Percentiles rank a stretch among this genome's conserved stretches.
Evolutionary conservation across 2,329 filamentous ascomycete species (phyloP).

Genomic region (Cordyceps pruinosa): DNA sequence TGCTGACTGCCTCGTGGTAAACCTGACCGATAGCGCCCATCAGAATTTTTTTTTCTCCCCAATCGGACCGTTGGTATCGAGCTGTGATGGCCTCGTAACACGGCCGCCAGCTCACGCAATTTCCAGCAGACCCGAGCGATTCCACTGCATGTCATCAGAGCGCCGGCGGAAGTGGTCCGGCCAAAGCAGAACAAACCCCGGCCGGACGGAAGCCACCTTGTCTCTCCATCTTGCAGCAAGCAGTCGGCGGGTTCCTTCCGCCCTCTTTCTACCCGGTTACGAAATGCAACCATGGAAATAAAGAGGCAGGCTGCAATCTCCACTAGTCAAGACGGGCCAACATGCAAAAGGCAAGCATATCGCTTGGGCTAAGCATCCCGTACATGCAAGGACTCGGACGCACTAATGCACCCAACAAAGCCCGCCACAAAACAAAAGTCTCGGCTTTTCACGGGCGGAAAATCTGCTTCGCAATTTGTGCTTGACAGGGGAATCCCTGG

Average conservation of each 20-base stretch:
- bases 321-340: background rate
- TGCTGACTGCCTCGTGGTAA: background rate
- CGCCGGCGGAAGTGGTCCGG: background rate
- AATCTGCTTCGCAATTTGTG: background rate
- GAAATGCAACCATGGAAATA: constrained; percentile 4
- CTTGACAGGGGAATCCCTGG: background rate
- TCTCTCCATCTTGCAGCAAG: background rate
- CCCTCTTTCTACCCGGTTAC: background rate
- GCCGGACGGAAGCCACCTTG: no score
- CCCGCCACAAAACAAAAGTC: background rate
- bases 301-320: background rate
- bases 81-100: background rate
- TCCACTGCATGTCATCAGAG: background rate
- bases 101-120: background rate
- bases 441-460: background rate
- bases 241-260: background rate
- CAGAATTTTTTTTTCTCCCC: background rate
- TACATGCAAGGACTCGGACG: background rate
- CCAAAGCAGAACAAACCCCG: background rate
- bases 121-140: no score
- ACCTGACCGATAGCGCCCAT: background rate
- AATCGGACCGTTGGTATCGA: background rate
- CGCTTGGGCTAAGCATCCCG: background rate
- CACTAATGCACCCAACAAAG: background rate
- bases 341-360: background rate